Base-by-base conservation (phyloP, 192 early-diverging fungal genomes). In the Coemansia sp. region DNA sequence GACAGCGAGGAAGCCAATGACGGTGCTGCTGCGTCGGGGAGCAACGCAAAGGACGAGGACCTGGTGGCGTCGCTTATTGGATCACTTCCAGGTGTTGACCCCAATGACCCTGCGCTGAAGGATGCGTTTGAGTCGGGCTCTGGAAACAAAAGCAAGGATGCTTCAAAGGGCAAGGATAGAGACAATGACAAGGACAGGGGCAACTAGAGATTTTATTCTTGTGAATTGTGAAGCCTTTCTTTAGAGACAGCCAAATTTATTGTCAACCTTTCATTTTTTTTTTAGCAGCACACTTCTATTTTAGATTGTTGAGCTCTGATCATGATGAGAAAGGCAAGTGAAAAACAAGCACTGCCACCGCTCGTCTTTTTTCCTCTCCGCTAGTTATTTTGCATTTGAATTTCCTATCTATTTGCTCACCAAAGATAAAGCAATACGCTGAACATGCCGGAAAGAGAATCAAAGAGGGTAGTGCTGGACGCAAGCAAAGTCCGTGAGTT, bases 31-130 rank as follows among this genome's bases (percentile, higher is more conserved):
- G 71, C 69, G 35, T 75, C 72, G 48, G 75, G 74, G 8, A 76
- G 74, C 30, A 68, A 66, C 10, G 73, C 75, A 45, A 66, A 77
- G 52, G 82, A 84, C 69, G 86, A 86, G 20, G 85, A 88, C 56
- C 78, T 86, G 72, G 89, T 94, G 82, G 85, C 81, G 38, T 87
- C 86, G n/a, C 87, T 95, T 12, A 73, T 96, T 4, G 89, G 90
- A 12, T 86, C 88, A 21, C 86, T 98, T 39, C 92, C 94, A 14
- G 96, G 96, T 43, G 93, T 98, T 12, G 90, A 96, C 73, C 78
- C 91, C 5, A 87, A 89, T 59, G 95, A 95, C 76, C 93, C 92
- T 26, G 88, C 90, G 49, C 81, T 96, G 60, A 85, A 91, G 76
- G 84, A 86, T 26, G 91, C 88, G 6, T 56, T 81, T 16, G 77